phyloP scores from a whole-genome alignment of 2,329 filamentous ascomycete genomes.

The Stagonosporopsis vannaccii region DNA sequence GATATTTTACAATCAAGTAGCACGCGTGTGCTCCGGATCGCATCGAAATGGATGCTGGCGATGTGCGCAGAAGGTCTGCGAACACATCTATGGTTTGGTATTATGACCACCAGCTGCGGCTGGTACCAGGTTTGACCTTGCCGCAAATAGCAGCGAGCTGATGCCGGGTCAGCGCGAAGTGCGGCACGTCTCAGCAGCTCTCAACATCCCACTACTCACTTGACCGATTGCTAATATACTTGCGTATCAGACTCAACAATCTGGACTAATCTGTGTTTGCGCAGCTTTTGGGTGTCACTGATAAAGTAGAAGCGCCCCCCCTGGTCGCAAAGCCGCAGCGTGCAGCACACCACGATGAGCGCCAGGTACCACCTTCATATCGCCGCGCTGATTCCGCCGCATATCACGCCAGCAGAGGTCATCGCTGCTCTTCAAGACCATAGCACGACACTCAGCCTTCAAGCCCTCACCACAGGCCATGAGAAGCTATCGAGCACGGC shows the following conservation, averaged over 20 bases:
- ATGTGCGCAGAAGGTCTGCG: background rate
- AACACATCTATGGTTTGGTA: background rate
- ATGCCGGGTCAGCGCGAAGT: conserved; percentile 6
- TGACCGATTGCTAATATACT: background rate
- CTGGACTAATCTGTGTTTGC: background rate
- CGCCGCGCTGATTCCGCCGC: conserved; percentile 37
- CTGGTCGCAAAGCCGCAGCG: background rate
- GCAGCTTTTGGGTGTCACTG: background rate
- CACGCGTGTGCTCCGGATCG: background rate
- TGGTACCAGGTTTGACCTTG: conserved; percentile 2
- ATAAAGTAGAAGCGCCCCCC: background rate
- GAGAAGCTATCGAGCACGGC: conserved; percentile 33
- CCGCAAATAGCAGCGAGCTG: conserved; percentile 8
- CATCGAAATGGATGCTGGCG: background rate
- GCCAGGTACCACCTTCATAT: conserved; percentile 45
- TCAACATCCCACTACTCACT: background rate
- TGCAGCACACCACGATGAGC: conserved; percentile 22
- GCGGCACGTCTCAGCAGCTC: background rate
- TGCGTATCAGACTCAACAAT: background rate
- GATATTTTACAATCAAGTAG: background rate
- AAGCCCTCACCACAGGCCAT: conserved; percentile 43
- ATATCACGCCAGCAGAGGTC: conserved; percentile 34
- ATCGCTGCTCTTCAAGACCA: conserved; percentile 46
- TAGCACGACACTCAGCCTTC: conserved; percentile 42
- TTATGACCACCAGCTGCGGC: background rate